phyloP scores from a whole-genome alignment of 345 rosid genomes.

The Eutrema yunnanense region DNA sequence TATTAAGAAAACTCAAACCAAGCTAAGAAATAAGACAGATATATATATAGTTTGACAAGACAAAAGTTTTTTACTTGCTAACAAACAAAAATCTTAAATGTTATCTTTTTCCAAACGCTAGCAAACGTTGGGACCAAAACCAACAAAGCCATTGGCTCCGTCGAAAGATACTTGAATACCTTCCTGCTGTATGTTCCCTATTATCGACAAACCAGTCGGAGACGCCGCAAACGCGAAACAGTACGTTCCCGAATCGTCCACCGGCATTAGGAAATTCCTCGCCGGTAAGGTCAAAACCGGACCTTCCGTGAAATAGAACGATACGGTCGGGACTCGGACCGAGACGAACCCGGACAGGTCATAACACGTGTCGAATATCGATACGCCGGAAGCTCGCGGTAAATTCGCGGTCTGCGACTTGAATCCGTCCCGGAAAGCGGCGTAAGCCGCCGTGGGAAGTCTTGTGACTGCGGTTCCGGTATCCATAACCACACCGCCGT shows the following conservation, averaged over 20 bases:
- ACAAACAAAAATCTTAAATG: constrained; percentile 18
- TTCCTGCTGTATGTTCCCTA: constrained; percentile 96
- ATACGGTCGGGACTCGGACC: constrained; percentile 85
- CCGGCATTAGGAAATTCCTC: constrained; percentile 83
- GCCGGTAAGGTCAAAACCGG: constrained; percentile 86
- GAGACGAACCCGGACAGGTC: constrained; percentile 62
- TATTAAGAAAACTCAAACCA: constrained; percentile 11
- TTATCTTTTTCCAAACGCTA: constrained; percentile 16
- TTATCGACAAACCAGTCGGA: constrained; percentile 65
- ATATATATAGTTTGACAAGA: constrained; percentile 11
- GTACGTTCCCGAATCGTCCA: constrained; percentile 74
- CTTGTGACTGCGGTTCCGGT: constrained; percentile 96
- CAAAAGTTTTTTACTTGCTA: constrained; percentile 13
- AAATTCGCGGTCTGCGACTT: constrained; percentile 60
- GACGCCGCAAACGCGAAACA: constrained; percentile 92
- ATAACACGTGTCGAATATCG: constrained; percentile 93
- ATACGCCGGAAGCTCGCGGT: constrained; percentile 66
- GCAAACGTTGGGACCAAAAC: constrained; percentile 92
- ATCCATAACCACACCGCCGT: constrained; percentile 95
- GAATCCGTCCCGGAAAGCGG: constrained; percentile 65
- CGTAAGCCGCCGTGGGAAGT: constrained; percentile 62
- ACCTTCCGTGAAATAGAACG: constrained; percentile 79
- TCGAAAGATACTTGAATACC: constrained; percentile 92
- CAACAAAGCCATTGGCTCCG: constrained; percentile 90
- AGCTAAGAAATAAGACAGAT: constrained; percentile 14